A percentile compares a stretch with the other conserved stretches of the same genome.
phyloP scores from a whole-genome alignment of 768 basidiomycete species.

The Glaciozyma antarctica region DNA sequence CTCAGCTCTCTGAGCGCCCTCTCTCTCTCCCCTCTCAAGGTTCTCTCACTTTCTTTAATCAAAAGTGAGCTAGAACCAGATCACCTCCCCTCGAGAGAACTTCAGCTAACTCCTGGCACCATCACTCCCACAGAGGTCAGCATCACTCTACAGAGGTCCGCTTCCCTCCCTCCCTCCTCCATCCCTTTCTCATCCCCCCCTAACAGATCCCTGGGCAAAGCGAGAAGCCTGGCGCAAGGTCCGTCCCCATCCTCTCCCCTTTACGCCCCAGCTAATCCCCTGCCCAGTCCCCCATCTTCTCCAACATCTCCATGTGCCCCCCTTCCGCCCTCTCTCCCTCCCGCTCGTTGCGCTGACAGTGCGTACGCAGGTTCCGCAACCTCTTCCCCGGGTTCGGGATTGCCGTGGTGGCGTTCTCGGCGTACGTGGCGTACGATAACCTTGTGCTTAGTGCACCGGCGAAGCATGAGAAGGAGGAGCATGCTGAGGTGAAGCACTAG shows the following conservation, averaged over 20 bases:
- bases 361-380: conserved; percentile 65
- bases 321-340: no score
- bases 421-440: conserved; percentile 40
- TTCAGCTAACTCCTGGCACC: not conserved
- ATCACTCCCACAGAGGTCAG: not conserved
- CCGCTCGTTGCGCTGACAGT: not conserved
- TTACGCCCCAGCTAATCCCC: not conserved
- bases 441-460: not conserved
- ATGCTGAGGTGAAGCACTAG: conserved; percentile 3
- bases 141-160: not conserved
- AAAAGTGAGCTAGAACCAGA: not conserved
- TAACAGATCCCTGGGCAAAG: conserved; percentile 9
- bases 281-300: conserved; percentile 24
- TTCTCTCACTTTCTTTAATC: no score
- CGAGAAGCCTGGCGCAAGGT: conserved; percentile 30
- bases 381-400: conserved; percentile 92
- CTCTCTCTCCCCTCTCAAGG: no score
- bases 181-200: not conserved
- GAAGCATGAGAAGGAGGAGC: not conserved
- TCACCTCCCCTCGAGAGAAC: not conserved
- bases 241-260: not conserved
- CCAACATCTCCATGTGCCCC: conserved; percentile 18
- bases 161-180: not conserved
- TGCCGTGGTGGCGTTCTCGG: conserved; percentile 81
- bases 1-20: no score